Evolutionary conservation across 2,329 filamentous ascomycete genomes (phyloP).

Genomic region (Cladosporium sphaerospermum): DNA sequence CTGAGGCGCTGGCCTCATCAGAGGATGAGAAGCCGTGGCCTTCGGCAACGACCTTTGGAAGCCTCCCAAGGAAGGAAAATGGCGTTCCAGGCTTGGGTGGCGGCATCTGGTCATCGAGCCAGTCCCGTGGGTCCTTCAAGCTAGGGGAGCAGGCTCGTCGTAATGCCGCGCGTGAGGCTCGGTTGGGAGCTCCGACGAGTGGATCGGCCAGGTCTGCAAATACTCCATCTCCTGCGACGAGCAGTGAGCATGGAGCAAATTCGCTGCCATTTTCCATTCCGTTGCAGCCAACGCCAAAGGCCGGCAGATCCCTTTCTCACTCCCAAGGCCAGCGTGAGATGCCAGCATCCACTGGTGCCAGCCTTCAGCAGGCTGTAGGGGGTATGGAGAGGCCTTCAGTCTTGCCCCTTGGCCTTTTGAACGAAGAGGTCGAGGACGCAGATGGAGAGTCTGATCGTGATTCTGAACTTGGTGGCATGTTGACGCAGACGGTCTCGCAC

Average conservation of each 20-base stretch:
- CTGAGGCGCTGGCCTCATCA: conserved; percentile 85
- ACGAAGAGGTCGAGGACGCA: conserved; percentile 10
- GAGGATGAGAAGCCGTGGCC: conserved; percentile 66
- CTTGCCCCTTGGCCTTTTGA: conserved; percentile 10
- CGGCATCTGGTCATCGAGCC: conserved; percentile 26
- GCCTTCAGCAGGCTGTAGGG: not conserved
- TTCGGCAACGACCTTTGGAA: conserved; percentile 52
- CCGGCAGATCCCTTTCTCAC: conserved; percentile 92
- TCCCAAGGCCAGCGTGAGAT: conserved; percentile 49
- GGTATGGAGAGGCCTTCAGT: conserved; percentile 4
- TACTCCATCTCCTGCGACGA: conserved; percentile 29
- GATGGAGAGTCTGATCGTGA: conserved; percentile 8
- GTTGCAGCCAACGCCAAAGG: conserved; percentile 83
- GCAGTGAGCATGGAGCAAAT: conserved; percentile 40
- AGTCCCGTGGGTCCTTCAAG: conserved; percentile 28
- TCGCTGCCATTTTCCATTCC: conserved; percentile 79
- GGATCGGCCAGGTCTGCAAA: conserved; percentile 25
- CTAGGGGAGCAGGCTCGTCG: conserved; percentile 25
- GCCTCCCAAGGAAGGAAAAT: conserved; percentile 25
- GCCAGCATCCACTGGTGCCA: conserved; percentile 4
- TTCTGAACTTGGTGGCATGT: conserved; percentile 17
- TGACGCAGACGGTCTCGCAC: conserved; percentile 29
- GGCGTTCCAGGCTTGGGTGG: conserved; percentile 39
- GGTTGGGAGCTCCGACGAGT: conserved; percentile 45
- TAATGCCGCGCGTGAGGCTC: conserved; percentile 16